A percentile compares a stretch with the other conserved stretches of the same genome.
These are phyloP conservation scores for Santalum album DNA, from an alignment of 164 flowering plant genomes.

Conservation along the genomic window DNA sequence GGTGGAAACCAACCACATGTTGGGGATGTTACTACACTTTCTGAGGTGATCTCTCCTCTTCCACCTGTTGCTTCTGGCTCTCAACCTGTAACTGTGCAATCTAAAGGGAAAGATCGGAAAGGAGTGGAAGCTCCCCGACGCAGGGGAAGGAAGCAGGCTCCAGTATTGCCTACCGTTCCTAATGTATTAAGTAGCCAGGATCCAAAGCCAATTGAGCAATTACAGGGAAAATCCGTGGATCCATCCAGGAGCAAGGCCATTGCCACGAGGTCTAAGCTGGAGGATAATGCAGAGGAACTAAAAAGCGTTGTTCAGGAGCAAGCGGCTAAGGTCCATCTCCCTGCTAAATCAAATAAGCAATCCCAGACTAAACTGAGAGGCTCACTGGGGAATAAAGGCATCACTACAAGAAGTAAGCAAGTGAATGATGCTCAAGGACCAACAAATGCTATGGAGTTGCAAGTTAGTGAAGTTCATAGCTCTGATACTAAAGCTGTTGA, in stretches of 20 bases:
- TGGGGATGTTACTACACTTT: neutral
- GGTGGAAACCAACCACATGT: constrained; percentile 4
- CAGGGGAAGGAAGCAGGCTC: constrained; percentile 37
- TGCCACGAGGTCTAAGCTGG: constrained; percentile 11
- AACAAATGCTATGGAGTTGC: constrained; percentile 9
- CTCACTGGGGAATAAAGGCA: neutral
- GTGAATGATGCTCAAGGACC: constrained; percentile 4
- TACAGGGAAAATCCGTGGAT: constrained; percentile 16
- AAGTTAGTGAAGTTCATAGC: constrained; percentile 1
- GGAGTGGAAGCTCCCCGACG: constrained; percentile 34
- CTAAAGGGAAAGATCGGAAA: constrained; percentile 29
- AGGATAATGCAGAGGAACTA: constrained; percentile 6
- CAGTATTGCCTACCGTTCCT: constrained; percentile 14
- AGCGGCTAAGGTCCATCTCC: neutral
- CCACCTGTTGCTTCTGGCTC: constrained; percentile 5
- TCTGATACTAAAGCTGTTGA: constrained; percentile 6
- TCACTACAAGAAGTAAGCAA: too few species aligned
- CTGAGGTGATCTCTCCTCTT: neutral
- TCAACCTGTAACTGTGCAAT: constrained; percentile 16
- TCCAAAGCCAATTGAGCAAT: constrained; percentile 14
- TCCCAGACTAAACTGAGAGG: neutral
- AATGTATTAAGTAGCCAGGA: constrained; percentile 21
- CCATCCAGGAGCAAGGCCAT: constrained; percentile 8
- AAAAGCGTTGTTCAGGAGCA: constrained; percentile 5
- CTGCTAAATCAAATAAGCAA: constrained; percentile 5